A percentile compares a stretch with the other conserved stretches of the same genome.
Evolutionary conservation across 352 stramenopile genomes (phyloP).

Genomic region (Phytophthora aleatoria): DNA sequence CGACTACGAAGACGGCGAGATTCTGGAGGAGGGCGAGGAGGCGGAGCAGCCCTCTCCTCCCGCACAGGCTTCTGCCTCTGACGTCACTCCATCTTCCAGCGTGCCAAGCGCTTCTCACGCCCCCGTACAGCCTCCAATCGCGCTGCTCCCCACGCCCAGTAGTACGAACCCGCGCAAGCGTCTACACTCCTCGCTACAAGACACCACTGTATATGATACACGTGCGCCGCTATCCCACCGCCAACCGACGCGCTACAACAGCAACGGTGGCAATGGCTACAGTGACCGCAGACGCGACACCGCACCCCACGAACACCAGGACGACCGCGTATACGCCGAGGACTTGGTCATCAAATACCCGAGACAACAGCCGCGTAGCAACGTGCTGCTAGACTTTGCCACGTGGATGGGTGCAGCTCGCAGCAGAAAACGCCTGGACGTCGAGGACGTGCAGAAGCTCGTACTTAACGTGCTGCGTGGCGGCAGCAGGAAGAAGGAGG

Average conservation of each 20-base stretch:
- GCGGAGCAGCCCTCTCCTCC: slow-evolving; percentile 12
- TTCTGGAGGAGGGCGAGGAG: slow-evolving; percentile 71
- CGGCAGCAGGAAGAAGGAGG: slow-evolving; percentile 21
- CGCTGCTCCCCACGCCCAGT: slow-evolving; percentile 12
- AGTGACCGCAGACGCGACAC: slow-evolving; percentile 20
- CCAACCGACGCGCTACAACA: slow-evolving; percentile 21
- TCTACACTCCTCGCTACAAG: slow-evolving; percentile 18
- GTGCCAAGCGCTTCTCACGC: neutral
- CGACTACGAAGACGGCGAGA: slow-evolving; percentile 78
- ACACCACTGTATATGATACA: slow-evolving; percentile 16
- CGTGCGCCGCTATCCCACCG: slow-evolving; percentile 24
- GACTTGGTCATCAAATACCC: slow-evolving; percentile 74
- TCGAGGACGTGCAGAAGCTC: slow-evolving; percentile 69
- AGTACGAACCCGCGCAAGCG: slow-evolving; percentile 25
- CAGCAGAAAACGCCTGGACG: slow-evolving; percentile 49
- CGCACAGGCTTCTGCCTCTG: neutral
- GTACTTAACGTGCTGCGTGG: slow-evolving; percentile 51
- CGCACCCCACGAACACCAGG: slow-evolving; percentile 25
- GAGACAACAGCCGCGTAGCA: slow-evolving; percentile 59
- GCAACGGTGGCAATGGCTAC: slow-evolving; percentile 10
- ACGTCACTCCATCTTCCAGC: neutral
- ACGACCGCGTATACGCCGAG: slow-evolving; percentile 56
- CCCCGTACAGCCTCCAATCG: slow-evolving; percentile 9
- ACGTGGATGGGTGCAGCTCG: slow-evolving; percentile 66
- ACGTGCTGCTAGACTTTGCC: slow-evolving; percentile 76